Percentiles rank a stretch among this genome's conserved stretches.
phyloP scores from a whole-genome alignment of 208 protist genomes.

The Acanthamoeba triangularis region DNA sequence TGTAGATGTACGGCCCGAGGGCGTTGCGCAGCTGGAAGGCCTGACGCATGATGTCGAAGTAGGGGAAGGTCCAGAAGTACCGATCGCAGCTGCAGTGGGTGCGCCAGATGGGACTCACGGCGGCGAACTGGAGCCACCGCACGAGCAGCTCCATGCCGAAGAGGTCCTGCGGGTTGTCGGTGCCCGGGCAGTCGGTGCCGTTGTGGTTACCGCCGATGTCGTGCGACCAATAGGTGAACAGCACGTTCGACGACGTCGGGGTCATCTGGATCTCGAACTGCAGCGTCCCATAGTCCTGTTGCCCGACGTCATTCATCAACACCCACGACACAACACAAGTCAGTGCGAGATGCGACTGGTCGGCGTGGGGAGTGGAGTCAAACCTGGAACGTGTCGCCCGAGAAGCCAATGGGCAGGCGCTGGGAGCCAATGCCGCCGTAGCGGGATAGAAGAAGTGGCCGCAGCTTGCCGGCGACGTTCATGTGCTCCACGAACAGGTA shows the following conservation, averaged over 20 bases:
- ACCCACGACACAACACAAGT: slow-evolving; percentile 79
- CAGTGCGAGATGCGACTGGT: slow-evolving; percentile 65
- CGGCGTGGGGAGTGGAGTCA: slow-evolving; percentile 31
- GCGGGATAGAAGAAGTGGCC: slow-evolving; percentile 47
- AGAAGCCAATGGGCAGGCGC: slow-evolving; percentile 87
- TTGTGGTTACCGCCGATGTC: slow-evolving; percentile 75
- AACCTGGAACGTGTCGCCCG: slow-evolving; percentile 84
- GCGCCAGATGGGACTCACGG: slow-evolving; percentile 84
- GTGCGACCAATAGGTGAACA: slow-evolving; percentile 67
- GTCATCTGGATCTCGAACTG: slow-evolving; percentile 18
- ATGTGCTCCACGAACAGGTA: background rate
- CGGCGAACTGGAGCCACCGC: slow-evolving; percentile 87
- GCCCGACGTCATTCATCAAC: slow-evolving; percentile 85
- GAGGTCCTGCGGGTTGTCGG: background rate
- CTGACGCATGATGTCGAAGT: slow-evolving; percentile 70
- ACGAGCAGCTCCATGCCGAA: slow-evolving; percentile 83
- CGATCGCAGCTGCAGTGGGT: slow-evolving; percentile 77
- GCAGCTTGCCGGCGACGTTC: background rate
- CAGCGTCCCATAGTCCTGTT: slow-evolving; percentile 59
- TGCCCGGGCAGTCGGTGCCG: background rate
- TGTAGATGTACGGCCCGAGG: slow-evolving; percentile 90
- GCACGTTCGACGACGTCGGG: background rate
- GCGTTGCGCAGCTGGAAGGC: slow-evolving; percentile 76
- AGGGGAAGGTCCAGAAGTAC: slow-evolving; percentile 60
- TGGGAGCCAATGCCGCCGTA: slow-evolving; percentile 88